Evolutionary conservation across 306 rosid genomes (phyloP).

Genomic region (Rubus parviflorus): DNA sequence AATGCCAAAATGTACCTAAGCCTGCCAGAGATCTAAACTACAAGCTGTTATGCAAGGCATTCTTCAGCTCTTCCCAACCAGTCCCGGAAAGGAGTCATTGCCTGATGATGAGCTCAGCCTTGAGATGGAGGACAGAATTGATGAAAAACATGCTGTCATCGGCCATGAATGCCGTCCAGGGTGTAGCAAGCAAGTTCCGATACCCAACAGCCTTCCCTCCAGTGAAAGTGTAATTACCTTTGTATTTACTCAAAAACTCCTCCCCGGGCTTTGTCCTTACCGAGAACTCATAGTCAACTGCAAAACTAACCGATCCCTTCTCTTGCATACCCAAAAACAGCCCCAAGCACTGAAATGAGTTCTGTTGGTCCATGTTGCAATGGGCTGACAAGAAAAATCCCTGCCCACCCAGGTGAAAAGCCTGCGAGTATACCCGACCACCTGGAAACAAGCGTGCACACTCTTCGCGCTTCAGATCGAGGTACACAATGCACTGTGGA

Average conservation of each 20-base stretch:
- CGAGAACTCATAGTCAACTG: conserved; percentile 45
- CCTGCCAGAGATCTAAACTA: conserved; percentile 14
- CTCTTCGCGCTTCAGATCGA: conserved; percentile 48
- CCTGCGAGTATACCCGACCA: conserved; percentile 38
- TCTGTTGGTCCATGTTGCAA: conserved; percentile 51
- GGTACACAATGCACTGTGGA: conserved; percentile 37
- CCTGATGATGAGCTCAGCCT: conserved; percentile 46
- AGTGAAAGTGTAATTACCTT: conserved; percentile 41
- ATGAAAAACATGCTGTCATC: conserved; percentile 43
- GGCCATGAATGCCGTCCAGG: conserved; percentile 43
- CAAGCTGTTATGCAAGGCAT: not conserved
- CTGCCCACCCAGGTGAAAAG: conserved; percentile 41
- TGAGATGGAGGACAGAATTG: conserved; percentile 42
- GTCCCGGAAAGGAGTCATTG: conserved; percentile 20
- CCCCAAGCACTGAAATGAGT: conserved; percentile 43
- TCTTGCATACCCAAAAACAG: conserved; percentile 44
- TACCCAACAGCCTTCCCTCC: conserved; percentile 53
- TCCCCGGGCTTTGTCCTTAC: conserved; percentile 38
- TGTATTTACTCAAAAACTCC: conserved; percentile 33
- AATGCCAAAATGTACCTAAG: conserved; percentile 11
- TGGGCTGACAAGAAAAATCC: conserved; percentile 50
- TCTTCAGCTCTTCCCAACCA: not conserved
- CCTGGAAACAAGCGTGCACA: conserved; percentile 38
- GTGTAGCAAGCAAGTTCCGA: conserved; percentile 34
- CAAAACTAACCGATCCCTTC: conserved; percentile 29